Evolutionary conservation across 768 basidiomycete genomes (phyloP), one percentile per base, ranked within the genome.

Genomic region (Porphyrellus cyaneotinctus): DNA sequence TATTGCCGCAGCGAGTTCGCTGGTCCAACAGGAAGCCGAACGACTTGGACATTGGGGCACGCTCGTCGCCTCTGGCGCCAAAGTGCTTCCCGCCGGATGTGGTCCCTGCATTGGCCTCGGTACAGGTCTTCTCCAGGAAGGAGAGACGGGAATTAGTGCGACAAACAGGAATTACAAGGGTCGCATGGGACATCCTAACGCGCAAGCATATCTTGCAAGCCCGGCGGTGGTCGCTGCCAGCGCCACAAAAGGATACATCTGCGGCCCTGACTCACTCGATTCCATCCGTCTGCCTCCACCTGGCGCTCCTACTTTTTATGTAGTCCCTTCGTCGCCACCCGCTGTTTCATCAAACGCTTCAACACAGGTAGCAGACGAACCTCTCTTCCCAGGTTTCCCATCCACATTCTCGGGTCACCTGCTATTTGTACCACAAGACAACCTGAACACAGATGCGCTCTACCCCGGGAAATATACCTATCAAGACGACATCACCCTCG

Each of bases 401-500:
- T 67, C 80, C 17, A 71, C 74, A 24, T 97, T 99, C 71, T 70
- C 80, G 0, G 97, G 97, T 1, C 84, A 85, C 0, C 73, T 98
- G n/a, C 73, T 98, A 37, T 99, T 97, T 63, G 81, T 85, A 0
- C 97, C 97, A 0, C 94, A 97, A 64, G 97, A 99, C 70, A 99
- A 99, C 66, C 71, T 99, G 54, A 98, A 95, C 69, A 99, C 97
- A 1, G 97, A 99, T 64, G 97, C 90, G 1, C 92, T 99, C 63
- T 99, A 99, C 73, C 97, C 97, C 1, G 95, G 95, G 18, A 98
- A 97, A 71, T 98, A 97, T 71, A 99, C 95, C 7, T 99, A 99
- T 71, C 94, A 97, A 71, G 97, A 99, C 68, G 97, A 97, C 64
- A 97, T 99, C 68, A 97, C 95, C 2, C 91, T 93, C 32, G 87